phyloP scores from a whole-genome alignment of 1,139 yeast genomes.

The Geotrichum macrosporum region DNA sequence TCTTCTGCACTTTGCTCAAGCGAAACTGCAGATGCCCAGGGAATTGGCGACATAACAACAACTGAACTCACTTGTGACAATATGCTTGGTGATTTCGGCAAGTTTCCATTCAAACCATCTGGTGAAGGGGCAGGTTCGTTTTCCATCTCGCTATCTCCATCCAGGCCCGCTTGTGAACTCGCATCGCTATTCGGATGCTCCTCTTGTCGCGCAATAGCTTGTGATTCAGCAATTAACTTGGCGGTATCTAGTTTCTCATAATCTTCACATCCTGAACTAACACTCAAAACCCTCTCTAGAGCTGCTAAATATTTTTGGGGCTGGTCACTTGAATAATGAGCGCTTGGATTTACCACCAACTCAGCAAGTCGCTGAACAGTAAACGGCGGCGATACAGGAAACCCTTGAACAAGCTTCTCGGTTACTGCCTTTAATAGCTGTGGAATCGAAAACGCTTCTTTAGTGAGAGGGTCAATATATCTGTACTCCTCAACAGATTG shows the following conservation, averaged over 20 bases:
- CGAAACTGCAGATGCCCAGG: conserved; percentile 14
- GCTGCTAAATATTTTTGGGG: conserved; percentile 42
- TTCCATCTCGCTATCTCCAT: conserved; percentile 8
- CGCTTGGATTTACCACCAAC: conserved; percentile 44
- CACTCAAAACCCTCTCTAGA: conserved; percentile 36
- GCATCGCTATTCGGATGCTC: background rate
- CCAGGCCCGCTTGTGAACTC: no score
- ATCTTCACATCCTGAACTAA: conserved; percentile 35
- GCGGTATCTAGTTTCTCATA: conserved; percentile 27
- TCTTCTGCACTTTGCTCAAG: background rate
- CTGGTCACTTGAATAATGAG: conserved; percentile 37
- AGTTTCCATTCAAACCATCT: background rate
- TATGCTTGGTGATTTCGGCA: background rate
- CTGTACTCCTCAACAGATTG: conserved; percentile 5
- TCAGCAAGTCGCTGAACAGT: conserved; percentile 56
- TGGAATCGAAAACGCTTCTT: conserved; percentile 27
- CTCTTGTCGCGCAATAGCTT: background rate
- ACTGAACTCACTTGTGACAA: conserved; percentile 16
- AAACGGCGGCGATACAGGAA: conserved; percentile 50
- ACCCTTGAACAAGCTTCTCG: conserved; percentile 33
- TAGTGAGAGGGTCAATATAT: conserved; percentile 30
- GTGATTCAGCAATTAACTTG: conserved; percentile 12
- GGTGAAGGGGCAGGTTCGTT: background rate
- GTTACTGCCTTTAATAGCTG: conserved; percentile 29
- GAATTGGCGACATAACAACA: conserved; percentile 21